Percentiles rank a stretch among this genome's conserved stretches.
Conservation (phyloP, 495 filamentous ascomycete species). For the Xylaria intraflava region DNA sequence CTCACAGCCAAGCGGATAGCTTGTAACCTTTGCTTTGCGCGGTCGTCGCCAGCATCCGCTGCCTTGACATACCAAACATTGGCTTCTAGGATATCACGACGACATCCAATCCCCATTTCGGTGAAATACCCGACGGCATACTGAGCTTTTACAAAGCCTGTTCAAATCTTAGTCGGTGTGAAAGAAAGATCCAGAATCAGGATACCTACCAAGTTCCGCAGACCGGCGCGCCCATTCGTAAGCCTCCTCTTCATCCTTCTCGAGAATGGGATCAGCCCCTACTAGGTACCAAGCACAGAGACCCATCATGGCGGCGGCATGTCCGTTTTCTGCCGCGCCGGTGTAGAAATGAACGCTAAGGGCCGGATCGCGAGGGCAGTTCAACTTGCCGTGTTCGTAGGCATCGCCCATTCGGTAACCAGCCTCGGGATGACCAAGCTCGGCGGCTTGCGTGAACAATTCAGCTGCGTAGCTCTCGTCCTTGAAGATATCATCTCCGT, state of each 20-base stretch:
- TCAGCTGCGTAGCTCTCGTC: slow-evolving; percentile 89
- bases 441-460: slow-evolving; percentile 88
- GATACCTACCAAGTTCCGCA: slow-evolving; percentile 68
- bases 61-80: slow-evolving; percentile 98
- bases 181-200: neutral
- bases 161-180: slow-evolving; percentile 10
- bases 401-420: slow-evolving; percentile 86
- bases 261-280: slow-evolving; percentile 84
- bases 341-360: slow-evolving; percentile 98
- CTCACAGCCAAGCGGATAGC: slow-evolving; percentile 81
- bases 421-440: slow-evolving; percentile 81
- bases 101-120: slow-evolving; percentile 95
- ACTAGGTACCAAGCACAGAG: slow-evolving; percentile 98
- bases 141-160: slow-evolving; percentile 85
- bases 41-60: slow-evolving; percentile 84
- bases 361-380: slow-evolving; percentile 84
- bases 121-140: slow-evolving; percentile 97
- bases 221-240: slow-evolving; percentile 92
- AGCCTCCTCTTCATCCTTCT: slow-evolving; percentile 92
- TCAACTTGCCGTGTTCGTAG: slow-evolving; percentile 86
- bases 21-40: slow-evolving; percentile 77
- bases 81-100: slow-evolving; percentile 85
- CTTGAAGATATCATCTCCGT: slow-evolving; percentile 84
- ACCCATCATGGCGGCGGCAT: slow-evolving; percentile 94
- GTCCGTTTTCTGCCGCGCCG: slow-evolving; percentile 73